Base-by-base conservation (phyloP, 495 filamentous ascomycete species). In the Physcia stellaris region DNA sequence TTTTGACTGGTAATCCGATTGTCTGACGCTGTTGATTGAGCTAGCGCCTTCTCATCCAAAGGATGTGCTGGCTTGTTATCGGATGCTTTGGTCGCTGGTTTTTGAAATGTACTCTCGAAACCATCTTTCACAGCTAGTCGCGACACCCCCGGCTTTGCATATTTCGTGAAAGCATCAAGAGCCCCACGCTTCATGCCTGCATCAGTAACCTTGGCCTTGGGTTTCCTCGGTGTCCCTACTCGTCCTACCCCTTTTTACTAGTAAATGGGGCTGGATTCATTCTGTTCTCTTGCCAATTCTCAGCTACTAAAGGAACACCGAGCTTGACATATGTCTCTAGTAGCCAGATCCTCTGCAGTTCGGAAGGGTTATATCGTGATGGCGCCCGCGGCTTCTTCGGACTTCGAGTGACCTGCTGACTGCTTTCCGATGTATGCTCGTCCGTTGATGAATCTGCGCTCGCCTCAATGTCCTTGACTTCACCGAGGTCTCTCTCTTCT, bases 221-320 rank as follows among this genome's bases (percentile, higher is more conserved):
- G n/a, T n/a, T n/a, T n/a, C n/a, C n/a, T n/a, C n/a, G n/a, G n/a
- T n/a, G n/a, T n/a, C n/a, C n/a, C n/a, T n/a, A n/a, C n/a, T n/a
- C n/a, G n/a, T n/a, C n/a, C n/a, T n/a, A n/a, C n/a, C n/a, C n/a
- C n/a, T n/a, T n/a, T n/a, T n/a, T n/a, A n/a, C n/a, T n/a, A n/a
- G n/a, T n/a, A n/a, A n/a, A n/a, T n/a, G n/a, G n/a, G n/a, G n/a
- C n/a, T n/a, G n/a, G n/a, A n/a, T n/a, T n/a, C n/a, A n/a, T n/a
- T n/a, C n/a, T 64, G 15, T 70, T 63, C 37, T 74, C 75, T 45
- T 93, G 77, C 75, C 84, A 98, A 17, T 74, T 75, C 40, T 81
- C 67, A 2, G 87, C 75, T n/a, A 73, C 68, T 10, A 79, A 56
- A 15, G 83, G 84, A 35, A 83, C 65, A 0, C 84, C 80, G 12